These are phyloP conservation scores for Cladosporium halotolerans DNA, from an alignment of 2,329 filamentous ascomycete genomes.

Conservation along the genomic window DNA sequence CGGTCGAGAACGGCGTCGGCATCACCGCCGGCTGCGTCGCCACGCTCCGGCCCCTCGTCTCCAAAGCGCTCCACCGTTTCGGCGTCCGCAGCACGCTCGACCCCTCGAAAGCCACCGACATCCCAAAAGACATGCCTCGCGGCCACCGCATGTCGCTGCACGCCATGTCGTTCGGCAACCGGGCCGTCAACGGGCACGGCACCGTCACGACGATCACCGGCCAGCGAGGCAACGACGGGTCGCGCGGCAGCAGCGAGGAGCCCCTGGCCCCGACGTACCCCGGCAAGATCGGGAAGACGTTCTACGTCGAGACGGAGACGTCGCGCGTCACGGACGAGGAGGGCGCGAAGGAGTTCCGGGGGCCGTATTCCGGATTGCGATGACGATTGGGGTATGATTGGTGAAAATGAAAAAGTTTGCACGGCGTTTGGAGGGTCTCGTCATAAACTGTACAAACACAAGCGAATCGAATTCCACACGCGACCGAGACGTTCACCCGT, in stretches of 20 bases:
- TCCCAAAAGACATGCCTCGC: conserved; percentile 4
- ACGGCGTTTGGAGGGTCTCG: not conserved
- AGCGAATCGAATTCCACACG: too few relatives aligned
- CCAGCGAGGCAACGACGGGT: not conserved
- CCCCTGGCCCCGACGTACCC: conserved; percentile 1
- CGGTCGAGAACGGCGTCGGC: conserved; percentile 30
- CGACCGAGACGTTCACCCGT: too few relatives aligned
- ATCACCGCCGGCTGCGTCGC: conserved; percentile 42
- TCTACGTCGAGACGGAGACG: conserved; percentile 6
- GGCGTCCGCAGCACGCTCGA: conserved; percentile 6
- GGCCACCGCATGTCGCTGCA: conserved; percentile 9
- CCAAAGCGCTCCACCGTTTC: not conserved
- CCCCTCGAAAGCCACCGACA: not conserved
- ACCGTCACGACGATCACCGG: conserved; percentile 9
- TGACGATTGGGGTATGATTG: not conserved
- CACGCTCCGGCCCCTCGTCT: conserved; percentile 44
- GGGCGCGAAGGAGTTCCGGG: too few relatives aligned
- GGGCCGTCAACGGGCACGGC: not conserved
- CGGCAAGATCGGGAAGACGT: conserved; percentile 9
- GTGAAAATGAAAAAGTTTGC: not conserved
- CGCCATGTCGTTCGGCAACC: conserved; percentile 4
- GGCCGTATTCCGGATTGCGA: too few relatives aligned
- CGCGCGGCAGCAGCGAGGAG: conserved; percentile 6
- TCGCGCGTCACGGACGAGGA: not conserved
- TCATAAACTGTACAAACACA: too few relatives aligned